These are phyloP conservation scores for Rhizopus microsporus DNA, from an alignment of 371 early-diverging fungal species.

Conservation along the genomic window DNA sequence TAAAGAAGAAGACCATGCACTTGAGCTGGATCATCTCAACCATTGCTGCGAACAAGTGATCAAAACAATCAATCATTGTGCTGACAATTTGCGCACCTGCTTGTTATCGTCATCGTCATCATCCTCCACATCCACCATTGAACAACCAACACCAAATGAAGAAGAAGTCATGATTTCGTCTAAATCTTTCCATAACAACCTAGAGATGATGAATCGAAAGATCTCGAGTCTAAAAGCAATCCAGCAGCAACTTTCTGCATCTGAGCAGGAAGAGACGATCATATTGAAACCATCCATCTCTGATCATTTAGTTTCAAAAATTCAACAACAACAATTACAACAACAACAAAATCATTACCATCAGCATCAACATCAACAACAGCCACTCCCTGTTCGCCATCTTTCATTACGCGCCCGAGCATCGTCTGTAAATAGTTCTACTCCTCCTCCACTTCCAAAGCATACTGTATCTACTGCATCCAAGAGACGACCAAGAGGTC, in stretches of 20 bases:
- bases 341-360: constrained; percentile 27
- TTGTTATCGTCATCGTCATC: constrained; percentile 2
- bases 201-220: not conserved
- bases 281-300: constrained; percentile 12
- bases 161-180: too few relatives aligned
- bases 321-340: constrained; percentile 23
- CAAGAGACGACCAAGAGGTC: constrained; percentile 33
- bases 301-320: not conserved
- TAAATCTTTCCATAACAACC: not conserved
- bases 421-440: constrained; percentile 19
- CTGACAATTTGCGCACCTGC: constrained; percentile 32
- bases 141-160: too few relatives aligned
- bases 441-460: constrained; percentile 11
- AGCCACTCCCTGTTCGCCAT: not conserved
- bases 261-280: constrained; percentile 13
- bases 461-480: constrained; percentile 13
- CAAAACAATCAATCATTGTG: constrained; percentile 36
- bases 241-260: not conserved
- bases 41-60: constrained; percentile 41
- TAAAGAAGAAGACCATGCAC: not conserved
- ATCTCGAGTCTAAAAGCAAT: not conserved
- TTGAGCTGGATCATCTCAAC: constrained; percentile 29
- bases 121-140: not conserved
- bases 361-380: not conserved
- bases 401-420: constrained; percentile 11